Base-by-base conservation (phyloP, 2,329 filamentous ascomycete genomes). In the Diplodia corticola region DNA sequence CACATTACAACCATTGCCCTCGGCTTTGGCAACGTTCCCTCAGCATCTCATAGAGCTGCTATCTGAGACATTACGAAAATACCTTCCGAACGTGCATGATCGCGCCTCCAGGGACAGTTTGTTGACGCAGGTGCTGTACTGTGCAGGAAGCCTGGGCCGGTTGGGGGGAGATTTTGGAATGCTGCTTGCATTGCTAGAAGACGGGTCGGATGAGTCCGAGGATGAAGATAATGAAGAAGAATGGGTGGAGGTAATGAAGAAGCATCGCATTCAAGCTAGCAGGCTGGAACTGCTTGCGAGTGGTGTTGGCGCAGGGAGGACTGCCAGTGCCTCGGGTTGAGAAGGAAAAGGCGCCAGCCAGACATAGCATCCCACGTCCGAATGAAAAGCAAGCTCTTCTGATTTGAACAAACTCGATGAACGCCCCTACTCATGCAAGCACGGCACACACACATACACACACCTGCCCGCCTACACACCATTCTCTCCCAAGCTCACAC, bases 141-240 rank as follows among this genome's bases (percentile, higher is more conserved):
- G 93, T 72, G 93, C 94, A 0, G 91, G 92, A 53, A 97, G 93
- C 78, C 81, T 99, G 57, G 94, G 94, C 0, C 86, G 95, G 54
- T 81, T 98, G 0, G 95, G 95, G 2, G 93, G 92, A 1, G 95
- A 99, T 76, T 99, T 99, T 78, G 90, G 93, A 65, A 86, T 97
- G 81, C 86, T 97, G 70, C 84, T 98, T 67, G 92, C 93, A 0
- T 73, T 87, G 44, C 72, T 89, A 10, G 82, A 81, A 37, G 86
- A 84, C 64, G 81, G 86, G 50, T 69, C 83, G 75, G 82, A 86
- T 9, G 73, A 75, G 17, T 68, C 69, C 5, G 71, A 73, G 5
- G 75, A 74, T 7, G 73, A 78, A 20, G 77, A 81, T 6, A 69
- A 72, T 0, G 78, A 80, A 59, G 81, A 85, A 68, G 88, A 97